Evolutionary conservation across 169 alveolate genomes (phyloP).

Genomic region (Plasmodium gaboni): DNA sequence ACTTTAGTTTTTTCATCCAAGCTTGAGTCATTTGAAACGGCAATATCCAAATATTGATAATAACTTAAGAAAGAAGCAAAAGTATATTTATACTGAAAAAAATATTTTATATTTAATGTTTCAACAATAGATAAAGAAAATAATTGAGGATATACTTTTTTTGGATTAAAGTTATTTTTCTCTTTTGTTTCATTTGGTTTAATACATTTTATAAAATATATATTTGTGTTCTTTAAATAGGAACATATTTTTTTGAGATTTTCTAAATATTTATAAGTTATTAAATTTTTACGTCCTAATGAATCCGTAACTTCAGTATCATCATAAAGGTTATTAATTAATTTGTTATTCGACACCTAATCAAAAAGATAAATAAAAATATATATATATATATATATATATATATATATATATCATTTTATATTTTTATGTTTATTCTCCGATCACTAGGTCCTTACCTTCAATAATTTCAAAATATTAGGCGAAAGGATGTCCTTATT

Average conservation of each 20-base stretch:
- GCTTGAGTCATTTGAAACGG: conserved; percentile 18
- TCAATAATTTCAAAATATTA: conserved; percentile 26
- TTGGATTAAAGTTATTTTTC: conserved; percentile 36
- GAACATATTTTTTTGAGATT: conserved; percentile 54
- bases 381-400: not conserved
- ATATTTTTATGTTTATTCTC: not conserved
- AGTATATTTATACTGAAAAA: conserved; percentile 57
- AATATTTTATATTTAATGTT: conserved; percentile 57
- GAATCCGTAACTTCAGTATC: conserved; percentile 52
- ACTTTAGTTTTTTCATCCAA: conserved; percentile 56
- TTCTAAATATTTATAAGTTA: conserved; percentile 61
- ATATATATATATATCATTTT: not conserved
- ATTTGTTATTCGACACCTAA: conserved; percentile 39
- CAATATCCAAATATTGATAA: conserved; percentile 30
- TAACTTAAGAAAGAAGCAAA: conserved; percentile 59
- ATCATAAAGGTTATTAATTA: conserved; percentile 25
- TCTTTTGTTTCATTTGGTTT: conserved; percentile 75
- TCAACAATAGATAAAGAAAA: conserved; percentile 73
- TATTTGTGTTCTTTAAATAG: conserved; percentile 53
- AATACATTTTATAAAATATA: conserved; percentile 68
- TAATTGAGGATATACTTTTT: conserved; percentile 62
- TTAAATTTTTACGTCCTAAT: conserved; percentile 59
- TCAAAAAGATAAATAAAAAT: not conserved
- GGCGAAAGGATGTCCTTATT: conserved; percentile 62
- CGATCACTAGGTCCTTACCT: conserved; percentile 16